Base-by-base conservation (phyloP, 495 filamentous ascomycete genomes). In the Podospora pseudopauciseta region DNA sequence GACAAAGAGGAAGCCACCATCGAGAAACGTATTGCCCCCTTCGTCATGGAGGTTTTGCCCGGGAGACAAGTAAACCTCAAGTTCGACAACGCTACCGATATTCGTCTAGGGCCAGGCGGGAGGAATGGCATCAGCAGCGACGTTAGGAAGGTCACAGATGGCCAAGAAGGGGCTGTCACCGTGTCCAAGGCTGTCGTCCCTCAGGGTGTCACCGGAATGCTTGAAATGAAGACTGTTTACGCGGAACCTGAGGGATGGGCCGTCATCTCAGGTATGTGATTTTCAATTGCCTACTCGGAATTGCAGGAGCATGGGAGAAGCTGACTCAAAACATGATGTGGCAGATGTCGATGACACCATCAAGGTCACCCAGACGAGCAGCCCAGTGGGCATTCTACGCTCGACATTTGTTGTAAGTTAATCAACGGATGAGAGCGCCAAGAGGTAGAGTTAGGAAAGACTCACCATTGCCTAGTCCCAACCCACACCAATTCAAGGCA, bases 311-410 rank as follows among this genome's bases (percentile, higher is more conserved):
- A 63, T 23, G 69, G 77, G 13, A 49, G 39, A 18, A 49, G 15
- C 39, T 49, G 39, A 49, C 39, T 58, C 55, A 2, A 20, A 3
- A 18, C 55, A 34, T 23, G 1, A 1, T 23, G 23, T 23, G 23
- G 23, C 60, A 88, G 94, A 98, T 73, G 89, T 98, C 74, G 94
- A 98, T 77, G 94, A 98, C 77, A 95, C 94, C 2, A 96, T 97
- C 82, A 97, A 98, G 79, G 82, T 92, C 63, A 96, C 94, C 0
- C 85, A 90, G 74, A 96, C 95, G 2, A 86, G 87, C 55, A 87
- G 90, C 59, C 86, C 91, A 1, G 85, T 90, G 58, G 92, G 92
- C 5, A 92, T 97, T 68, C 81, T 97, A 4, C 84, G 86, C 44
- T 90, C 90, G 13, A 98, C 94, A 2, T 97, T 98, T 72, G 87